phyloP scores from a whole-genome alignment of 176 grass and related monocot species.

The Eragrostis curvula region DNA sequence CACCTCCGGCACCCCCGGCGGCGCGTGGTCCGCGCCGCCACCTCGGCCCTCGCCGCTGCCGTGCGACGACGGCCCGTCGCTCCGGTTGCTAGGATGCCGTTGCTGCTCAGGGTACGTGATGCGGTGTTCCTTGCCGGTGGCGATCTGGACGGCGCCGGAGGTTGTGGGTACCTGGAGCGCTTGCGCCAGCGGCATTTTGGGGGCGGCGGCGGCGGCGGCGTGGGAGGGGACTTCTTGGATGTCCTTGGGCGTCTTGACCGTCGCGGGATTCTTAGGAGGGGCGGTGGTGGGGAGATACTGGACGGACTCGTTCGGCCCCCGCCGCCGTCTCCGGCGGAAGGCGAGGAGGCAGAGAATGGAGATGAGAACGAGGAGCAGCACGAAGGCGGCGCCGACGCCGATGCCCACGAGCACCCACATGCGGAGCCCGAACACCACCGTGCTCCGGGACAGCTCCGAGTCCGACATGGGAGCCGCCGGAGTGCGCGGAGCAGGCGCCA shows the following conservation, averaged over 20 bases:
- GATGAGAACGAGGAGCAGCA: constrained; percentile 69
- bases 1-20: constrained; percentile 59
- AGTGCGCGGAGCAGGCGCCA: neutral
- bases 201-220: neutral
- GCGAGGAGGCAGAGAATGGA: constrained; percentile 68
- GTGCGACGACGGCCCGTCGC: constrained; percentile 55
- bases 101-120: constrained; percentile 60
- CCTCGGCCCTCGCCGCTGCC: constrained; percentile 62
- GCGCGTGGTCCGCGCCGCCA: constrained; percentile 37
- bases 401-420: constrained; percentile 83
- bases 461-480: constrained; percentile 62
- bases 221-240: constrained; percentile 49
- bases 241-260: constrained; percentile 50
- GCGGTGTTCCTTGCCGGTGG: constrained; percentile 59
- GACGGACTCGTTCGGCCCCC: constrained; percentile 17
- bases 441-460: constrained; percentile 68
- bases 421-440: constrained; percentile 79
- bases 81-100: constrained; percentile 44
- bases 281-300: constrained; percentile 41
- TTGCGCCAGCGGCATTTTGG: constrained; percentile 43
- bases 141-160: constrained; percentile 46
- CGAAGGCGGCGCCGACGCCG: constrained; percentile 73
- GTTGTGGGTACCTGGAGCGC: constrained; percentile 39
- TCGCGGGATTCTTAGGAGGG: constrained; percentile 33
- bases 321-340: constrained; percentile 49